These are phyloP conservation scores for Sclerotiophoma versabilis DNA, from an alignment of 2,329 filamentous ascomycete genomes.

Conservation along the genomic window DNA sequence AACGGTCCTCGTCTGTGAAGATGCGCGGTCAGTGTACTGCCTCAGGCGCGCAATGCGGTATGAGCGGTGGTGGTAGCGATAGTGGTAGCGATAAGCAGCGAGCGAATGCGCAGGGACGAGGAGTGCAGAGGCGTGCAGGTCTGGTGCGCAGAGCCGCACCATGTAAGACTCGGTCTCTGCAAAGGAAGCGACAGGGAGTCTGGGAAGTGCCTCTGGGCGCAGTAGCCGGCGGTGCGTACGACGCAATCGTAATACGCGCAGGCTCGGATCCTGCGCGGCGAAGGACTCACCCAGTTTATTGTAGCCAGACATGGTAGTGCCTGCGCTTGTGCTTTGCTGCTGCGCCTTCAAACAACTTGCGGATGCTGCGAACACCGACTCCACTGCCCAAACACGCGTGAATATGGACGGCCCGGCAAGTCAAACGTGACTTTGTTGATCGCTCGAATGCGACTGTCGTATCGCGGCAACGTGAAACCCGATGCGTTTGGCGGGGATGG, in stretches of 20 bases:
- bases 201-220: slow-evolving; percentile 22
- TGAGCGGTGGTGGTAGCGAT: slow-evolving; percentile 3
- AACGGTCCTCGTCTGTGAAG: slow-evolving; percentile 36
- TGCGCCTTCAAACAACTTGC: slow-evolving; percentile 32
- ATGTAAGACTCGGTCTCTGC: slow-evolving; percentile 5
- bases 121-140: slow-evolving; percentile 13
- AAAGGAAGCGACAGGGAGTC: slow-evolving; percentile 11
- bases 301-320: slow-evolving; percentile 43
- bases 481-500: slow-evolving; percentile 37
- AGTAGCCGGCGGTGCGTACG: slow-evolving; percentile 18
- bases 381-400: slow-evolving; percentile 27
- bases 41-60: slow-evolving; percentile 24
- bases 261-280: slow-evolving; percentile 12
- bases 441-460: slow-evolving; percentile 20
- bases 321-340: slow-evolving; percentile 25
- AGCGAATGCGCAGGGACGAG: slow-evolving; percentile 20
- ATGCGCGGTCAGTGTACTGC: slow-evolving; percentile 27
- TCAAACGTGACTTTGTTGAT: slow-evolving; percentile 30
- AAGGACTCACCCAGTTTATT: slow-evolving; percentile 47
- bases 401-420: slow-evolving; percentile 21
- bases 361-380: slow-evolving; percentile 27
- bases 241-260: slow-evolving; percentile 19
- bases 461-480: slow-evolving; percentile 39
- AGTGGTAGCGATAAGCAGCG: slow-evolving; percentile 10
- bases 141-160: slow-evolving; percentile 7